Percentiles rank a stretch among this genome's conserved stretches.
phyloP scores from a whole-genome alignment of 1,284 basidiomycete species.

The Cutaneotrichosporon arboriforme region DNA sequence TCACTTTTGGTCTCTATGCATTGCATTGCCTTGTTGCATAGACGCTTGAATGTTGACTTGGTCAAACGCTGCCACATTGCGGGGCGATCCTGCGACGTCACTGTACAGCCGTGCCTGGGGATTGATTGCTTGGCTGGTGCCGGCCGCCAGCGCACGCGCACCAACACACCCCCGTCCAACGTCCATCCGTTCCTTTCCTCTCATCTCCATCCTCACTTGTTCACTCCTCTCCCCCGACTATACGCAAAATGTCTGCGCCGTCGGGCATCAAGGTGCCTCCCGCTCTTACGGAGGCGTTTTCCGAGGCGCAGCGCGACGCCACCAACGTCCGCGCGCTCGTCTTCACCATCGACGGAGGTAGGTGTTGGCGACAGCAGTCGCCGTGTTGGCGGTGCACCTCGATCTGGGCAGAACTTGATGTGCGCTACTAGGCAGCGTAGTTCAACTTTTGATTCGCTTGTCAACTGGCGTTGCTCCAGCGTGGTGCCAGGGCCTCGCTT shows the following conservation, averaged over 20 bases:
- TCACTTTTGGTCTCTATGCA: slow-evolving; percentile 3
- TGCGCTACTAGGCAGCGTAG: no score
- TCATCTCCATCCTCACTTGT: not conserved
- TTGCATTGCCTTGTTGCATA: not conserved
- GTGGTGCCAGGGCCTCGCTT: no score
- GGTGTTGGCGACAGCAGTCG: no score
- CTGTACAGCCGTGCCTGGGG: not conserved
- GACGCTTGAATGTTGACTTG: not conserved
- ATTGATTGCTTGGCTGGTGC: not conserved
- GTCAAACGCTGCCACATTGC: not conserved
- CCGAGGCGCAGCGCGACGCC: slow-evolving; percentile 26
- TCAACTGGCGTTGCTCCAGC: no score
- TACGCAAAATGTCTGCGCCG: slow-evolving; percentile 41
- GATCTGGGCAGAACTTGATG: no score
- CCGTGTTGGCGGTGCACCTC: no score
- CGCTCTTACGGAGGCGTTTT: slow-evolving; percentile 35
- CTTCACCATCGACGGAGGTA: slow-evolving; percentile 46
- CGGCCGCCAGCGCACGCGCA: not conserved
- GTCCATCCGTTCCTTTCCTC: not conserved
- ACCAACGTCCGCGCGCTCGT: slow-evolving; percentile 40
- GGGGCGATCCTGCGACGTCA: not conserved
- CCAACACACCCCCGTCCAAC: not conserved
- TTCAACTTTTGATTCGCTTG: no score
- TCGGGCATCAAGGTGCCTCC: slow-evolving; percentile 46
- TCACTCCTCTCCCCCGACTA: not conserved